Evolutionary conservation across 106 monocot genomes (phyloP), one percentile per base, ranked within the genome.

Genomic region (Alisma plantagoaquatica): DNA sequence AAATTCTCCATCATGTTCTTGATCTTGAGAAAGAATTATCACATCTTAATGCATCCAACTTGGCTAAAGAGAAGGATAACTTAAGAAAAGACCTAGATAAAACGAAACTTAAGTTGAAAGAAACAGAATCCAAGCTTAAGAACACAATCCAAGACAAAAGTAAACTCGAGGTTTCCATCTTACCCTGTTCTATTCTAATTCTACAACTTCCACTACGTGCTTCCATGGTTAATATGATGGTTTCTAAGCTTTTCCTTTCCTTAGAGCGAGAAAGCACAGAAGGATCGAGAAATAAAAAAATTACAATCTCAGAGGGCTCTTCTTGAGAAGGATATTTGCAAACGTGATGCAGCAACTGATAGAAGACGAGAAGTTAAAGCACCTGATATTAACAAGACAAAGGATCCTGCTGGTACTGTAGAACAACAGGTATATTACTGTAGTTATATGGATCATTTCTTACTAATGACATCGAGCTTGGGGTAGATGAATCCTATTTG

Each of bases 41-140:
- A 33, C 51, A 27, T 31, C 57, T 82, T 49, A 82, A 80, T 70
- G 71, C 81, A 18, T 81, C 78, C 61, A 65, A 72, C 20, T 64
- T 90, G 43, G 33, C 51, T 27, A 81, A 43, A 47, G 96, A 98
- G 69, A 98, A 73, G 43, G 96, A 98, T 57, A 54, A 66, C 51
- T 27, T 90, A 10, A 66, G 85, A 56, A 98, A 90, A 68, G 89
- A 98, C 23, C 76, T 90, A 54, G 90, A 90, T 8, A 89, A 72
- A 71, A 64, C 71, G 50, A 85, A 82, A 64, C 12, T 41, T 29
- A 98, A 86, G 59, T 55, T 90, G 45, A 98, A 85, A 69, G 98
- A 98, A 45, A 70, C 85, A 14, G 90, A 98, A 41, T 73, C 71
- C 25, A 98, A 90, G 53, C 74, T 98, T 47, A 98, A 73, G 49